A percentile compares a stretch with the other conserved stretches of the same genome.
Evolutionary conservation across 345 rosid genomes (phyloP).

Genomic region (Microcos paniculata): DNA sequence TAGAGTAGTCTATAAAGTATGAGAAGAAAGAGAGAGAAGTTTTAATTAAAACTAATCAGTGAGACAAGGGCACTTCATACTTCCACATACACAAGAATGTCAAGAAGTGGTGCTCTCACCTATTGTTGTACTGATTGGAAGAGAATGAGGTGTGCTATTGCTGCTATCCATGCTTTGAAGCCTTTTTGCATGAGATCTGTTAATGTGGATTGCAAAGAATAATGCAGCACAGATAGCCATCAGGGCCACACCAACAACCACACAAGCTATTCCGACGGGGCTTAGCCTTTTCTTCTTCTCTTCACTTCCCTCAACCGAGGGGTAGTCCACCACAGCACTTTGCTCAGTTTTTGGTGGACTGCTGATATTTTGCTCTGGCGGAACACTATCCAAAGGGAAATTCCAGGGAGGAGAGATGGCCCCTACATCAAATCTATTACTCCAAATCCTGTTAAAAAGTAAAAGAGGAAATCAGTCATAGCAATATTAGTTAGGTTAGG

Average conservation of each 20-base stretch:
- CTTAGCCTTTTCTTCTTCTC: slow-evolving; percentile 54
- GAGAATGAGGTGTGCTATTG: slow-evolving; percentile 41
- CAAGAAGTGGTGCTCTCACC: slow-evolving; percentile 37
- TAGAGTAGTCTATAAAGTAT: slow-evolving; percentile 31
- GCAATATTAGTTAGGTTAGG: background rate
- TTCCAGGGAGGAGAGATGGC: slow-evolving; percentile 72
- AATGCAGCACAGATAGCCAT: slow-evolving; percentile 57
- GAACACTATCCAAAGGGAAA: slow-evolving; percentile 54
- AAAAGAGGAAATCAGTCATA: slow-evolving; percentile 13
- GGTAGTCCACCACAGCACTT: slow-evolving; percentile 69
- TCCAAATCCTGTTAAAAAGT: slow-evolving; percentile 63
- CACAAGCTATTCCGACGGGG: slow-evolving; percentile 53
- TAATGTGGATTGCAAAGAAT: slow-evolving; percentile 38
- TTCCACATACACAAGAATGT: background rate
- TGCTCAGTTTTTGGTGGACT: slow-evolving; percentile 64
- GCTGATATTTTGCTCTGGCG: slow-evolving; percentile 45
- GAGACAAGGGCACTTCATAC: background rate
- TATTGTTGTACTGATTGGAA: slow-evolving; percentile 41
- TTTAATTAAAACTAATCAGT: background rate
- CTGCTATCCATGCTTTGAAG: slow-evolving; percentile 35
- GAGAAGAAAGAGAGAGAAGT: background rate
- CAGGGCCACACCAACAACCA: slow-evolving; percentile 61
- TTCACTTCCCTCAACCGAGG: slow-evolving; percentile 30
- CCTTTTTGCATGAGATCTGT: slow-evolving; percentile 35
- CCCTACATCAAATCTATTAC: slow-evolving; percentile 60